Evolutionary conservation across 345 rosid species (phyloP).

Genomic region (Erodium maritimum): DNA sequence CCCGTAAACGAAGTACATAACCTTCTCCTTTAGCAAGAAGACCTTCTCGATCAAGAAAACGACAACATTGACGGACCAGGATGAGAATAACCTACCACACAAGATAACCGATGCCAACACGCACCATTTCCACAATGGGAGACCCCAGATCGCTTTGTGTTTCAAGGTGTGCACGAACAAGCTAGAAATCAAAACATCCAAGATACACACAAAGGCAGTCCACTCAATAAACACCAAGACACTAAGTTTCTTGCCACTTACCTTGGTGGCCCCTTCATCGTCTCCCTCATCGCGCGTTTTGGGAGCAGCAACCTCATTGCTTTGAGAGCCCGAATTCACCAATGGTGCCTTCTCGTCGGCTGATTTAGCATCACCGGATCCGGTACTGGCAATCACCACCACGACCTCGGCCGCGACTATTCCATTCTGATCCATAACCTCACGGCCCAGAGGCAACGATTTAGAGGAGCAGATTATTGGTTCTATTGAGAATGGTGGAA

Average conservation of each 20-base stretch:
- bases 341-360: no score
- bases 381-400: no score
- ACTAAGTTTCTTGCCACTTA: slow-evolving; percentile 22
- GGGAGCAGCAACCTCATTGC: no score
- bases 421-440: no score
- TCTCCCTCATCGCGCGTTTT: no score
- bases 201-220: slow-evolving; percentile 19
- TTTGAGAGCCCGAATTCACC: no score
- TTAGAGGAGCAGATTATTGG: no score
- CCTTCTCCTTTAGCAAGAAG: slow-evolving; percentile 52
- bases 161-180: slow-evolving; percentile 22
- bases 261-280: slow-evolving; percentile 36
- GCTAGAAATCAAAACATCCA: slow-evolving; percentile 28
- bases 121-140: slow-evolving; percentile 58
- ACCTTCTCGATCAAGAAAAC: slow-evolving; percentile 48
- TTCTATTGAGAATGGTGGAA: no score
- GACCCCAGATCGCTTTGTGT: slow-evolving; percentile 25
- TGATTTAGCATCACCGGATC: no score
- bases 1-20: slow-evolving; percentile 50
- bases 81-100: slow-evolving; percentile 43
- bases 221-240: slow-evolving; percentile 19
- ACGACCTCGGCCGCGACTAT: no score
- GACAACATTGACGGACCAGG: slow-evolving; percentile 35
- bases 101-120: slow-evolving; percentile 37
- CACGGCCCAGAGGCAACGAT: no score